Conservation (phyloP, 2,329 filamentous ascomycete genomes). For the Colletotrichum somersetense region DNA sequence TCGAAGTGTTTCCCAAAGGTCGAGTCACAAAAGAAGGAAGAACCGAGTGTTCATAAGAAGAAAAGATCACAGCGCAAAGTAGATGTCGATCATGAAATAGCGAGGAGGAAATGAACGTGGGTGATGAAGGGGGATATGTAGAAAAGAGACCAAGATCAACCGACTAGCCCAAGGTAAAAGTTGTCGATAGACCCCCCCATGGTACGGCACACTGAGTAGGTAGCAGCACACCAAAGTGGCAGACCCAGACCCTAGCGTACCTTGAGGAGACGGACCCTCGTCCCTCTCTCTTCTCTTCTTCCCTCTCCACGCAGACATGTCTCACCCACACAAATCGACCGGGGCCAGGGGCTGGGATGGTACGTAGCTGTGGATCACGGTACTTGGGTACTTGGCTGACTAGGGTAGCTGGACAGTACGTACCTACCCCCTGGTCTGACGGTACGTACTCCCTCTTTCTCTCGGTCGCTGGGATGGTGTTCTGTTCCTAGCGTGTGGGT, state of each 20-base stretch:
- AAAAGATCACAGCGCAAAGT: slow-evolving; percentile 59
- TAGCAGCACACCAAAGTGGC: slow-evolving; percentile 24
- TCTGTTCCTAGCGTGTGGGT: slow-evolving; percentile 34
- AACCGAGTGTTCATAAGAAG: slow-evolving; percentile 63
- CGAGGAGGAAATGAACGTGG: slow-evolving; percentile 52
- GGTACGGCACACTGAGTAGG: slow-evolving; percentile 37
- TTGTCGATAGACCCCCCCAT: slow-evolving; percentile 49
- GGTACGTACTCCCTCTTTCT: slow-evolving; percentile 10
- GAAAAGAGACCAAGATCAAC: slow-evolving; percentile 58
- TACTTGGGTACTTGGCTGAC: slow-evolving; percentile 1
- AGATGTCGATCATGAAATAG: slow-evolving; percentile 63
- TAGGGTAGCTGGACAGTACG: slow-evolving; percentile 20
- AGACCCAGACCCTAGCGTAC: slow-evolving; percentile 46
- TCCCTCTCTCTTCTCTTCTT: slow-evolving; percentile 45
- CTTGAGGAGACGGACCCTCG: slow-evolving; percentile 47
- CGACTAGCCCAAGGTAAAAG: slow-evolving; percentile 53
- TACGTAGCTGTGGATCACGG: slow-evolving; percentile 31
- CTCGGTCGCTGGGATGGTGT: slow-evolving; percentile 31
- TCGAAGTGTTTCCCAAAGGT: slow-evolving; percentile 57
- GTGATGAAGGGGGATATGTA: slow-evolving; percentile 66
- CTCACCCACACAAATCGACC: slow-evolving; percentile 63
- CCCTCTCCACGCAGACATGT: slow-evolving; percentile 58
- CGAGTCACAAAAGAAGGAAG: slow-evolving; percentile 64
- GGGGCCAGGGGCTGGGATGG: slow-evolving; percentile 35
- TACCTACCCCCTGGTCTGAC: not conserved